These are phyloP conservation scores for Dothistroma pini DNA, from an alignment of 2,329 filamentous ascomycete genomes.

Conservation along the genomic window DNA sequence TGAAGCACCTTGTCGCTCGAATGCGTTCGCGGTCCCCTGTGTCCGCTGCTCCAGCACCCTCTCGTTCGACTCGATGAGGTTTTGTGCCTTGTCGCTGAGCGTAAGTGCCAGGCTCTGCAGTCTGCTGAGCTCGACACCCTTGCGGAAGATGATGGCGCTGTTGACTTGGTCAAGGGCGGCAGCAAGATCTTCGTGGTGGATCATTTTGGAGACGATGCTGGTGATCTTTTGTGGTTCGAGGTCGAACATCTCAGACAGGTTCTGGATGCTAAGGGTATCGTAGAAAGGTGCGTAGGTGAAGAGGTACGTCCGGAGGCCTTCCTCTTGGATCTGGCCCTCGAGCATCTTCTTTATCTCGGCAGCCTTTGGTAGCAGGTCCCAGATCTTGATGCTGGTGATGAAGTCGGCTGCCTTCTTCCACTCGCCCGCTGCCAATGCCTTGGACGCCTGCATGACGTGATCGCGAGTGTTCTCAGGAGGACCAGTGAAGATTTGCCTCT, in stretches of 20 bases:
- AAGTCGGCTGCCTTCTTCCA: slow-evolving; percentile 96
- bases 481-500: slow-evolving; percentile 98
- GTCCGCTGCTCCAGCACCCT: slow-evolving; percentile 95
- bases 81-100: slow-evolving; percentile 91
- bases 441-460: slow-evolving; percentile 98
- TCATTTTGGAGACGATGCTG: slow-evolving; percentile 99
- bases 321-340: slow-evolving; percentile 96
- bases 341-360: slow-evolving; percentile 97
- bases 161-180: slow-evolving; percentile 98
- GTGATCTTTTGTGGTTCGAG: slow-evolving; percentile 84
- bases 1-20: slow-evolving; percentile 84
- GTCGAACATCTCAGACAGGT: slow-evolving; percentile 92
- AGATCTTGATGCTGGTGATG: slow-evolving; percentile 98
- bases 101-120: slow-evolving; percentile 93
- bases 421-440: slow-evolving; percentile 92
- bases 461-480: slow-evolving; percentile 98
- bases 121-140: slow-evolving; percentile 95
- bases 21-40: slow-evolving; percentile 90
- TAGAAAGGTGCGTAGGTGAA: slow-evolving; percentile 99
- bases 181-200: slow-evolving; percentile 95
- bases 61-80: slow-evolving; percentile 95
- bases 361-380: slow-evolving; percentile 92
- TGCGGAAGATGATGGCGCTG: slow-evolving; percentile 96
- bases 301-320: slow-evolving; percentile 95
- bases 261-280: slow-evolving; percentile 85